Conservation (phyloP, 1,139 yeast species). For the Pichia sp. region DNA sequence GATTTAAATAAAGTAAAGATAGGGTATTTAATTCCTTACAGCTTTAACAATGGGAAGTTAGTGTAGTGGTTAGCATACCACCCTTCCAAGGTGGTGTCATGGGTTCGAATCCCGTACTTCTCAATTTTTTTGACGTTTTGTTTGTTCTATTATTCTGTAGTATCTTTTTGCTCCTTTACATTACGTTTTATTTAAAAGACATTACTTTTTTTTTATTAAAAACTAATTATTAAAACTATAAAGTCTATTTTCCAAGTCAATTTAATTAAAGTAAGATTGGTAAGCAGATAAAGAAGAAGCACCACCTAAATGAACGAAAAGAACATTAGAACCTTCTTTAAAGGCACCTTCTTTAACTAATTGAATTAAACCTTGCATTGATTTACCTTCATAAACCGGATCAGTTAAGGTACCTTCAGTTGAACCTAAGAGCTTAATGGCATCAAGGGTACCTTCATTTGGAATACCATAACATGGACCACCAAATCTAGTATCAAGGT, state of each 20-base stretch:
- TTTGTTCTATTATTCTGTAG: slow-evolving; percentile 9
- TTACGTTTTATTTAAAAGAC: not conserved
- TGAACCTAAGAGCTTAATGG: slow-evolving; percentile 29
- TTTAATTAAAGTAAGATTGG: slow-evolving; percentile 19
- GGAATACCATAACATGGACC: slow-evolving; percentile 31
- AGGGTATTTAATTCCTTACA: too few relatives aligned
- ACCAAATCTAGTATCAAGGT: slow-evolving; percentile 29
- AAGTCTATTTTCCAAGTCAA: too few relatives aligned
- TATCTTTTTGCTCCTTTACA: not conserved
- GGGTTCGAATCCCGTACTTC: slow-evolving; percentile 82
- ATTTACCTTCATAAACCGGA: slow-evolving; percentile 32
- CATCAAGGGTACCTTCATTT: slow-evolving; percentile 31
- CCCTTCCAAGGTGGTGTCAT: slow-evolving; percentile 80
- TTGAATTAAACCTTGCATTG: slow-evolving; percentile 30
- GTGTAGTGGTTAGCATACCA: slow-evolving; percentile 39
- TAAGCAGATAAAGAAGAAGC: slow-evolving; percentile 30
- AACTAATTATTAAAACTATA: too few relatives aligned
- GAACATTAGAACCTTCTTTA: slow-evolving; percentile 26
- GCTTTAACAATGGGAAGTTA: slow-evolving; percentile 13
- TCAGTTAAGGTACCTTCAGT: slow-evolving; percentile 32
- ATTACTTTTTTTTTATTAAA: not conserved
- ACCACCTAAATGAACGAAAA: slow-evolving; percentile 30
- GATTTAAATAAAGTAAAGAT: too few relatives aligned
- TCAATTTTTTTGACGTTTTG: slow-evolving; percentile 39
- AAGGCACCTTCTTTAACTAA: slow-evolving; percentile 26